A percentile compares a stretch with the other conserved stretches of the same genome.
Evolutionary conservation across 2,329 filamentous ascomycete genomes (phyloP).

Genomic region (Pseudogymnoascus sp.): DNA sequence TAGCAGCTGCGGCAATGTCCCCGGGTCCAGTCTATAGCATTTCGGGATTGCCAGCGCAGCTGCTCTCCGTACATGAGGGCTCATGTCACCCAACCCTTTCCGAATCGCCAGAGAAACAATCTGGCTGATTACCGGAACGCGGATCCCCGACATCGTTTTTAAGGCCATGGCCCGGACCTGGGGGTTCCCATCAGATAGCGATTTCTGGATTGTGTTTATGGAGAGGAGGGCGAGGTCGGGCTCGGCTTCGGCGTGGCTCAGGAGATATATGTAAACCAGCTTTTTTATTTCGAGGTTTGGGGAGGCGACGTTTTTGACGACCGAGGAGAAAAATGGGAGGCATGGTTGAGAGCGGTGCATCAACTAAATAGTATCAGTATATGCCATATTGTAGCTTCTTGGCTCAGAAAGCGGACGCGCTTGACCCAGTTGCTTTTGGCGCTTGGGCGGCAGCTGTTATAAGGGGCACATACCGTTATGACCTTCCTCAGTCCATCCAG

Average conservation of each 20-base stretch:
- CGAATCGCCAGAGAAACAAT: slow-evolving; percentile 96
- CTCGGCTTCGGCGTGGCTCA: slow-evolving; percentile 92
- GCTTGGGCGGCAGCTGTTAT: neutral
- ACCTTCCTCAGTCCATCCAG: slow-evolving; percentile 85
- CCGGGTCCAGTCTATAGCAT: slow-evolving; percentile 84
- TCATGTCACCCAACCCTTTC: slow-evolving; percentile 88
- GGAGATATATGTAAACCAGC: slow-evolving; percentile 95
- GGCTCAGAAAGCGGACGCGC: slow-evolving; percentile 14
- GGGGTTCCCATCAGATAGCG: slow-evolving; percentile 83
- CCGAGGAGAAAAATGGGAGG: slow-evolving; percentile 88
- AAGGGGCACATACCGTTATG: slow-evolving; percentile 58
- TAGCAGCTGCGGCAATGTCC: slow-evolving; percentile 71
- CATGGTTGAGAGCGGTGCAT: slow-evolving; percentile 89
- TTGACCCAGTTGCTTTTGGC: neutral
- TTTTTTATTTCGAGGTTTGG: slow-evolving; percentile 94
- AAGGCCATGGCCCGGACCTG: slow-evolving; percentile 86
- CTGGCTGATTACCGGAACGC: slow-evolving; percentile 95
- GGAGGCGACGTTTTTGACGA: slow-evolving; percentile 95
- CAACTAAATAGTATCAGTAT: slow-evolving; percentile 51
- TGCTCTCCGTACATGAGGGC: slow-evolving; percentile 82
- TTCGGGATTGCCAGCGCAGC: slow-evolving; percentile 93
- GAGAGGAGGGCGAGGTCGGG: slow-evolving; percentile 91
- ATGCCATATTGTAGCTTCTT: neutral
- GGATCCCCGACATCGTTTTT: slow-evolving; percentile 93
- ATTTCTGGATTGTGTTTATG: slow-evolving; percentile 98